Evolutionary conservation across 2,329 filamentous ascomycete genomes (phyloP).

Genomic region (Ophiosphaerella korrae): DNA sequence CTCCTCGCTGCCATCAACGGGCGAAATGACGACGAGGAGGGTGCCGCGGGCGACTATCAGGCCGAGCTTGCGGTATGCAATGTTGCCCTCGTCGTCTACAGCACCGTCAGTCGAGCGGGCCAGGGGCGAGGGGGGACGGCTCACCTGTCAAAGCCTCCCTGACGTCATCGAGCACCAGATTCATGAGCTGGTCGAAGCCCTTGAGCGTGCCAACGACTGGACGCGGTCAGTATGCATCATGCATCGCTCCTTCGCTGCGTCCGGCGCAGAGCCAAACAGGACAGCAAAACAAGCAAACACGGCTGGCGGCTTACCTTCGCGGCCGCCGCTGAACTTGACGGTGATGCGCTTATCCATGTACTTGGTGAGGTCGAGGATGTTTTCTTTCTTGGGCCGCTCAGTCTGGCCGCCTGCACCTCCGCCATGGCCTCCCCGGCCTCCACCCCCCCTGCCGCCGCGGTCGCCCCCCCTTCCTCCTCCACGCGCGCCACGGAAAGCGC

Average conservation of each 20-base stretch:
- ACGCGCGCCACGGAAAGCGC: slow-evolving; percentile 54
- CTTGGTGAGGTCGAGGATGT: slow-evolving; percentile 91
- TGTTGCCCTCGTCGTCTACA: slow-evolving; percentile 90
- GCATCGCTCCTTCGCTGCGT: background rate
- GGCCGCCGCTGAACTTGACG: slow-evolving; percentile 95
- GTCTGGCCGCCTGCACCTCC: slow-evolving; percentile 33
- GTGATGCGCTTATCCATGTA: slow-evolving; percentile 97
- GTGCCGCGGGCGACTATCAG: slow-evolving; percentile 89
- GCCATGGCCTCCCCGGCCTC: slow-evolving; percentile 46
- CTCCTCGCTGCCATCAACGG: slow-evolving; percentile 91
- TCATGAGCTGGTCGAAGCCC: slow-evolving; percentile 97
- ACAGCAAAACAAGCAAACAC: no score
- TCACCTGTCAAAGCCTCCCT: slow-evolving; percentile 86
- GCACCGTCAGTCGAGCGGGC: background rate
- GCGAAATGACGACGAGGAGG: slow-evolving; percentile 88
- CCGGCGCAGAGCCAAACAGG: no score
- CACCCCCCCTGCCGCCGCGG: slow-evolving; percentile 51
- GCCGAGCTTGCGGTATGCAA: slow-evolving; percentile 78
- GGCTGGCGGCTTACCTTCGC: slow-evolving; percentile 69
- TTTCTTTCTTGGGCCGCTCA: slow-evolving; percentile 95
- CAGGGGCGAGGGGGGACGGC: slow-evolving; percentile 20
- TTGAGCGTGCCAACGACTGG: slow-evolving; percentile 87
- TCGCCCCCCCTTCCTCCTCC: slow-evolving; percentile 37
- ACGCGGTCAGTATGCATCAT: slow-evolving; percentile 9
- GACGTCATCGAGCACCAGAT: slow-evolving; percentile 92